A percentile compares a stretch with the other conserved stretches of the same genome.
Conservation (phyloP, 768 basidiomycete genomes). For the Auriscalpium orientale region DNA sequence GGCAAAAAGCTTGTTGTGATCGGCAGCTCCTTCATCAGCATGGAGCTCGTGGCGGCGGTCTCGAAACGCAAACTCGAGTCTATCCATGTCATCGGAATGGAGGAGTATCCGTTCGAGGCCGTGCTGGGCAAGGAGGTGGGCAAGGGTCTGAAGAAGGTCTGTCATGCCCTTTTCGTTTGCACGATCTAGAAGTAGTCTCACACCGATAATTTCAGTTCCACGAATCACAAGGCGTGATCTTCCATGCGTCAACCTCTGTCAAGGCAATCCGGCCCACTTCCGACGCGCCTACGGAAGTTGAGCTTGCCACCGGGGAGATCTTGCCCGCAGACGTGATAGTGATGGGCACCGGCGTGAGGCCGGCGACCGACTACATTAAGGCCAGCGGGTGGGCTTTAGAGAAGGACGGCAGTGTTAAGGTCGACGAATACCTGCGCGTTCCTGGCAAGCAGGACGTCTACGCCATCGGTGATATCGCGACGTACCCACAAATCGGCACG, state of each 20-base stretch:
- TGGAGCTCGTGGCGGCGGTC: conserved; percentile 82
- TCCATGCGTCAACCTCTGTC: conserved; percentile 68
- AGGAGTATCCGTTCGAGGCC: conserved; percentile 71
- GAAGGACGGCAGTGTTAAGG: conserved; percentile 68
- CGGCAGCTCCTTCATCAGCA: conserved; percentile 86
- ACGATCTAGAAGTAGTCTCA: not conserved
- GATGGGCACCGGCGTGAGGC: conserved; percentile 82
- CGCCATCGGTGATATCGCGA: conserved; percentile 79
- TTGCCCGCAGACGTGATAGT: conserved; percentile 72
- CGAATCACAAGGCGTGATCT: conserved; percentile 76
- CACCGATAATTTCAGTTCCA: conserved; percentile 44
- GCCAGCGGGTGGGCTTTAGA: conserved; percentile 63
- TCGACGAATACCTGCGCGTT: conserved; percentile 69
- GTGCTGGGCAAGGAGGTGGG: conserved; percentile 80
- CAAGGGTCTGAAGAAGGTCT: conserved; percentile 65
- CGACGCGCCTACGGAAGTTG: conserved; percentile 45
- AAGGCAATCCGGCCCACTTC: conserved; percentile 53
- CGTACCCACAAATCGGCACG: conserved; percentile 54
- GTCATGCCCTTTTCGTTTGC: not conserved
- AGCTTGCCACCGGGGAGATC: conserved; percentile 27
- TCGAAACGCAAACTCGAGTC: conserved; percentile 69
- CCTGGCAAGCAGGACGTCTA: conserved; percentile 45
- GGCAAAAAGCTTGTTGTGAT: conserved; percentile 75
- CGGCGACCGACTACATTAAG: conserved; percentile 75
- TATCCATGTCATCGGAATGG: conserved; percentile 80